A percentile compares a stretch with the other conserved stretches of the same genome.
phyloP scores from a whole-genome alignment of 495 filamentous ascomycete genomes.

The Penicillium antarcticum region DNA sequence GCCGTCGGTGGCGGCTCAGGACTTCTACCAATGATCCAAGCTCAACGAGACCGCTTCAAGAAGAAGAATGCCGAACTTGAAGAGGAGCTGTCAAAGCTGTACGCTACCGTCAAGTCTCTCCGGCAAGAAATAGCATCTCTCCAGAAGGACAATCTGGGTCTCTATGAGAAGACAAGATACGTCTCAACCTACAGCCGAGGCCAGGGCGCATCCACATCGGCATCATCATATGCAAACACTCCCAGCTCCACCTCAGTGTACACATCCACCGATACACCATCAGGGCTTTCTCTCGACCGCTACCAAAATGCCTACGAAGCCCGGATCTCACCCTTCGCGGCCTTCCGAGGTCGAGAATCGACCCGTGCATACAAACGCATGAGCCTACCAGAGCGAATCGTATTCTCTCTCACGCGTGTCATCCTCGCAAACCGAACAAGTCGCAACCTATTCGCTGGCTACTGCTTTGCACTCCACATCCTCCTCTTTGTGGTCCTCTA shows the following conservation, averaged over 20 bases:
- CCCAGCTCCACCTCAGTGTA: constrained; percentile 73
- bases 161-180: constrained; percentile 98
- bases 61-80: constrained; percentile 91
- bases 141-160: constrained; percentile 92
- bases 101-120: constrained; percentile 78
- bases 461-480: constrained; percentile 85
- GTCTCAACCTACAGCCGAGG: constrained; percentile 83
- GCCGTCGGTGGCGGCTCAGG: constrained; percentile 79
- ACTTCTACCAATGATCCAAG: constrained; percentile 96
- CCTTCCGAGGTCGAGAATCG: constrained; percentile 87
- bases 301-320: constrained; percentile 94
- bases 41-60: constrained; percentile 97
- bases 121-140: constrained; percentile 88
- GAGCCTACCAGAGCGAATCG: constrained; percentile 82
- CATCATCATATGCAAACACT: constrained; percentile 67
- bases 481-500: constrained; percentile 84
- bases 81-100: constrained; percentile 78
- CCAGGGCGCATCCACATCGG: constrained; percentile 60
- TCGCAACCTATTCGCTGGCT: constrained; percentile 91
- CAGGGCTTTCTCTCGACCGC: constrained; percentile 71
- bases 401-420: constrained; percentile 87
- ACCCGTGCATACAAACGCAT: constrained; percentile 92
- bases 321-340: constrained; percentile 91
- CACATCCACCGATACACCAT: constrained; percentile 54
- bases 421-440: constrained; percentile 87